phyloP scores from a whole-genome alignment of 495 filamentous ascomycete species.

The Penicillium mononematosum region DNA sequence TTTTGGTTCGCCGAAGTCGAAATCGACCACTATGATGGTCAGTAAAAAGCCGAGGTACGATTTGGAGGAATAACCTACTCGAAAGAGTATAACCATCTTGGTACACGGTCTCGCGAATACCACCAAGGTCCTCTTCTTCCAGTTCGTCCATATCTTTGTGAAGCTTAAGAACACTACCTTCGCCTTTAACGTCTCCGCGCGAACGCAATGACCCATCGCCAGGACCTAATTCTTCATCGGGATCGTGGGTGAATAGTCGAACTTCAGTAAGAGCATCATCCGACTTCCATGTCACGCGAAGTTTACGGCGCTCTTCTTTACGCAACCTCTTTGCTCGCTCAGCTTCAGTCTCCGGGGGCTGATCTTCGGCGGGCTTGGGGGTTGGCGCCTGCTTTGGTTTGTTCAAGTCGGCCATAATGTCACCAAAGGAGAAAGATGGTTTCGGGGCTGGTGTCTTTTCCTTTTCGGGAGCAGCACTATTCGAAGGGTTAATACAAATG shows the following conservation, averaged over 20 bases:
- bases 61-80: slow-evolving; percentile 28
- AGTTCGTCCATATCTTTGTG: slow-evolving; percentile 59
- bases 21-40: slow-evolving; percentile 50
- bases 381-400: slow-evolving; percentile 60
- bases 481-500: slow-evolving; percentile 17
- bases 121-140: slow-evolving; percentile 67
- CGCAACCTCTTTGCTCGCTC: slow-evolving; percentile 70
- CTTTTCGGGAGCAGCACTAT: slow-evolving; percentile 37
- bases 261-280: slow-evolving; percentile 71
- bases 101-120: slow-evolving; percentile 46
- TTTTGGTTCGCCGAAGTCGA: slow-evolving; percentile 51
- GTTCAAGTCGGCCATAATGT: slow-evolving; percentile 63
- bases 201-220: slow-evolving; percentile 64
- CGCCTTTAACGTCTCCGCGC: slow-evolving; percentile 66
- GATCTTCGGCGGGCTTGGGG: slow-evolving; percentile 50
- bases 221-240: slow-evolving; percentile 75
- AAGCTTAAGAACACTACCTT: slow-evolving; percentile 80
- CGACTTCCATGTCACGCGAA: slow-evolving; percentile 69
- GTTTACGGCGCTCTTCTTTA: slow-evolving; percentile 72
- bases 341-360: slow-evolving; percentile 71
- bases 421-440: slow-evolving; percentile 54
- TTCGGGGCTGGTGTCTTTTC: slow-evolving; percentile 45
- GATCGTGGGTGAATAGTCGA: slow-evolving; percentile 73
- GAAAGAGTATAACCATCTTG: slow-evolving; percentile 45
- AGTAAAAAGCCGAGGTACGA: slow-evolving; percentile 15